Percentiles rank a stretch among this genome's conserved stretches.
These are phyloP conservation scores for Phoma sp. DNA, from an alignment of 2,329 filamentous ascomycete genomes.

Conservation along the genomic window DNA sequence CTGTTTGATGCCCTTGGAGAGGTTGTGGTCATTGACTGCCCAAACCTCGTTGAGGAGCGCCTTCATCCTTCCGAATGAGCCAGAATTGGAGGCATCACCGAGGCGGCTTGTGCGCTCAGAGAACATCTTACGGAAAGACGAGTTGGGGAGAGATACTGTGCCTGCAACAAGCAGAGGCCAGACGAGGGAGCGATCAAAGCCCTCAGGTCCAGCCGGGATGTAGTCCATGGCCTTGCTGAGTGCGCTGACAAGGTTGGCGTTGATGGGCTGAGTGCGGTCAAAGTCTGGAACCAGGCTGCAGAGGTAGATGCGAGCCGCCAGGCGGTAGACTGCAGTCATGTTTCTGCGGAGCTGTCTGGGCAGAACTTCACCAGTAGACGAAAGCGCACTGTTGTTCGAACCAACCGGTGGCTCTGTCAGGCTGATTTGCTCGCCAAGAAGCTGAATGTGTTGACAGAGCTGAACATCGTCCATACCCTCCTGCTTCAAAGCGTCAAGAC, in stretches of 20 bases:
- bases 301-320: constrained; percentile 94
- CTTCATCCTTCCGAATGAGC: constrained; percentile 84
- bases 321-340: constrained; percentile 88
- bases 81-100: constrained; percentile 77
- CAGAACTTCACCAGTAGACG: constrained; percentile 73
- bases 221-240: constrained; percentile 77
- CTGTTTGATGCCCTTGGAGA: constrained; percentile 58
- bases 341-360: constrained; percentile 85
- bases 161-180: constrained; percentile 94
- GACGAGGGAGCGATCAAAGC: constrained; percentile 87
- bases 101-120: constrained; percentile 75
- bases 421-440: constrained; percentile 86
- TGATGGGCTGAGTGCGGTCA: constrained; percentile 75
- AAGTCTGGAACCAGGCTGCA: constrained; percentile 93
- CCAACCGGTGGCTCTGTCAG: constrained; percentile 70
- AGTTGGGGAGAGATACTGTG: constrained; percentile 74
- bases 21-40: constrained; percentile 71
- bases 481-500: constrained; percentile 85
- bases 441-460: constrained; percentile 86
- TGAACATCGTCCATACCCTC: constrained; percentile 80
- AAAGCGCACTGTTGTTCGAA: constrained; percentile 59
- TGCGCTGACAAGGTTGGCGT: constrained; percentile 77
- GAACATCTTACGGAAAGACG: constrained; percentile 79
- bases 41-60: constrained; percentile 83
- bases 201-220: constrained; percentile 80